Conservation (phyloP, 2,329 filamentous ascomycete genomes). For the Trichophyton simii region DNA sequence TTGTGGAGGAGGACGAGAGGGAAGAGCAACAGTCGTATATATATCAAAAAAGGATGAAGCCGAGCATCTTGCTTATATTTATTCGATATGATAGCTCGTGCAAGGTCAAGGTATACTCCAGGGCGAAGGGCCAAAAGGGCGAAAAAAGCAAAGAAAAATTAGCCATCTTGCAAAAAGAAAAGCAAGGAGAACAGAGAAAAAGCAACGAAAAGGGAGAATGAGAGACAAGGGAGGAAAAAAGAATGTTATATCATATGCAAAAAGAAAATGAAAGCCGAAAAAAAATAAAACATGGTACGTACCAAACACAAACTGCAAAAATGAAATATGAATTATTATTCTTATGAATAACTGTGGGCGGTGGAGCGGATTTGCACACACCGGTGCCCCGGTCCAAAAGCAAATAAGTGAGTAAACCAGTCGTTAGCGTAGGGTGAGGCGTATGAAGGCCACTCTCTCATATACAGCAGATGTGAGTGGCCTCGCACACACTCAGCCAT, state of each 20-base stretch:
- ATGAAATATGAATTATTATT: background rate
- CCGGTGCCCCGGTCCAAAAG: background rate
- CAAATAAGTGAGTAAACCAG: background rate
- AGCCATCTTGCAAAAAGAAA: background rate
- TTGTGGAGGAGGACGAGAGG: background rate
- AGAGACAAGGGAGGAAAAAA: background rate
- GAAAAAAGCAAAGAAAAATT: background rate
- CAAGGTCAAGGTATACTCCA: background rate
- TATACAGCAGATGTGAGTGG: too few species aligned
- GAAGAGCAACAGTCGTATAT: background rate
- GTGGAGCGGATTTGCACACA: background rate
- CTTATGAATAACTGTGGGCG: background rate
- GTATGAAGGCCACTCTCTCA: background rate
- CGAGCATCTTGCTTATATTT: background rate
- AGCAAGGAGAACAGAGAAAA: background rate
- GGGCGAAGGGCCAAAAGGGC: background rate
- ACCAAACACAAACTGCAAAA: background rate
- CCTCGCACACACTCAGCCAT: too few species aligned
- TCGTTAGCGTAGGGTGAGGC: constrained; percentile 2
- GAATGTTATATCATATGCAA: constrained; percentile 4
- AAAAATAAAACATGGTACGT: background rate
- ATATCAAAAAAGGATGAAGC: background rate
- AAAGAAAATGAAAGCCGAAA: background rate
- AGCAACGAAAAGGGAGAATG: background rate
- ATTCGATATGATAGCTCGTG: background rate